Evolutionary conservation across 768 basidiomycete genomes (phyloP).

Genomic region (Stropharia rugosoannulata): DNA sequence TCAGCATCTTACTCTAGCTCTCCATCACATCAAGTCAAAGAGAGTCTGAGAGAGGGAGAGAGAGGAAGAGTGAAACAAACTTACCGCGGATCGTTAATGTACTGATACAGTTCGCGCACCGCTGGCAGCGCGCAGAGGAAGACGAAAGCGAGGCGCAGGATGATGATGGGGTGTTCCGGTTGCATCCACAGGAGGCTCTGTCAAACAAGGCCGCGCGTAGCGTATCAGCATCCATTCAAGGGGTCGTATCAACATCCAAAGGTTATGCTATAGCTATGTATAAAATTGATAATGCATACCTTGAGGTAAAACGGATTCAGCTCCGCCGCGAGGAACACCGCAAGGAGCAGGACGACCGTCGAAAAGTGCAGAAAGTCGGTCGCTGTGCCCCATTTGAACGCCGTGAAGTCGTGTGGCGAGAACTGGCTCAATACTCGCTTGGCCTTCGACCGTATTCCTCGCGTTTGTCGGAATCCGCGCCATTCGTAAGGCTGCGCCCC

Average conservation of each 20-base stretch:
- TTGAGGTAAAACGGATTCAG: constrained; percentile 89
- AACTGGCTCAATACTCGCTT: constrained; percentile 80
- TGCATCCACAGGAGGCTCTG: constrained; percentile 81
- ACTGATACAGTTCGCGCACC: constrained; percentile 80
- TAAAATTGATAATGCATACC: constrained; percentile 31
- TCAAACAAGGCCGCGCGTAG: constrained; percentile 6
- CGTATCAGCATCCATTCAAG: too few species aligned
- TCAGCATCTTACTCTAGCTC: too few species aligned
- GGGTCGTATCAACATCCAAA: too few species aligned
- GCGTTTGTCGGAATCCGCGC: constrained; percentile 80
- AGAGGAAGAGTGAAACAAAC: constrained; percentile 13
- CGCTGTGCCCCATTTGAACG: constrained; percentile 86
- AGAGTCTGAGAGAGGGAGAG: background rate
- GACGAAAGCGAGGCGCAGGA: constrained; percentile 67
- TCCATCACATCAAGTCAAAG: background rate
- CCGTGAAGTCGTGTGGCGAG: constrained; percentile 84
- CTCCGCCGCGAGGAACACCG: constrained; percentile 81
- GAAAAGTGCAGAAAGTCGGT: constrained; percentile 71
- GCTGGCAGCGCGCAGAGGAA: constrained; percentile 89
- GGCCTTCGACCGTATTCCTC: constrained; percentile 77
- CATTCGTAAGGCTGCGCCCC: constrained; percentile 71
- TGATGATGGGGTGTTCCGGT: constrained; percentile 84
- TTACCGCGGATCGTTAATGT: constrained; percentile 79
- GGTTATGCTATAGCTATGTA: too few species aligned
- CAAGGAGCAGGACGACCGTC: constrained; percentile 71